Percentiles rank a stretch among this genome's conserved stretches.
These are phyloP conservation scores for Vachellia pachyceras DNA, from an alignment of 306 rosid species.

Conservation along the genomic window DNA sequence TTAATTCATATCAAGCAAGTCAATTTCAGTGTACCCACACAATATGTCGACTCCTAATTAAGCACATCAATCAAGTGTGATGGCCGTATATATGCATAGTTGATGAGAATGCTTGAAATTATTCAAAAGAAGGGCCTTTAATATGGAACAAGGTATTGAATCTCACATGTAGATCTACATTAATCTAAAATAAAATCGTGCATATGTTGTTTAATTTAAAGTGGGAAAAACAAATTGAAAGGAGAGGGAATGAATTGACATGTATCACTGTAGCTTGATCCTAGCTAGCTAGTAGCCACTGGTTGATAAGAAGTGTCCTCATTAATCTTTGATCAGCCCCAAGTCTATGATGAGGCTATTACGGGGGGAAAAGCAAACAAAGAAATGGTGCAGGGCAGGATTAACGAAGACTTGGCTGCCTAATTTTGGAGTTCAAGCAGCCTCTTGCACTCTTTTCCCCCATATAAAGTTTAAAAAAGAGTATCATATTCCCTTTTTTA, in stretches of 20 bases:
- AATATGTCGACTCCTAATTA: not conserved
- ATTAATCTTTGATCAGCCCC: not conserved
- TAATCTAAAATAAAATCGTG: constrained; percentile 26
- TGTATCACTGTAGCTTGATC: not conserved
- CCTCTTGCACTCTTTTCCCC: not conserved
- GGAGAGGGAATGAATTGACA: not conserved
- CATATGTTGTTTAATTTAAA: not conserved
- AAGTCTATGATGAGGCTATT: not conserved
- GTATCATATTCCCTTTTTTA: not conserved
- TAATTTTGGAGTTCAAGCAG: not conserved
- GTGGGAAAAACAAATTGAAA: not conserved
- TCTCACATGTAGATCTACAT: not conserved
- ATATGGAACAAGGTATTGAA: not conserved
- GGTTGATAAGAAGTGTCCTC: not conserved
- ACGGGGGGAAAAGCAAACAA: too few species aligned
- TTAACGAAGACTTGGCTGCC: not conserved
- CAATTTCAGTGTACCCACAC: too few species aligned
- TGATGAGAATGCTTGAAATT: not conserved
- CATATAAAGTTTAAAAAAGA: not conserved
- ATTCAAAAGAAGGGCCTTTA: not conserved
- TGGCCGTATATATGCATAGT: not conserved
- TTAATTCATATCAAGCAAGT: too few species aligned
- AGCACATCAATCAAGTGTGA: not conserved
- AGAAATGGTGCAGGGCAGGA: constrained; percentile 14
- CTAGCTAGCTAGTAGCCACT: not conserved